These are phyloP conservation scores for Pseudogymnoascus sp. DNA, from an alignment of 2,329 filamentous ascomycete genomes.

Conservation along the genomic window DNA sequence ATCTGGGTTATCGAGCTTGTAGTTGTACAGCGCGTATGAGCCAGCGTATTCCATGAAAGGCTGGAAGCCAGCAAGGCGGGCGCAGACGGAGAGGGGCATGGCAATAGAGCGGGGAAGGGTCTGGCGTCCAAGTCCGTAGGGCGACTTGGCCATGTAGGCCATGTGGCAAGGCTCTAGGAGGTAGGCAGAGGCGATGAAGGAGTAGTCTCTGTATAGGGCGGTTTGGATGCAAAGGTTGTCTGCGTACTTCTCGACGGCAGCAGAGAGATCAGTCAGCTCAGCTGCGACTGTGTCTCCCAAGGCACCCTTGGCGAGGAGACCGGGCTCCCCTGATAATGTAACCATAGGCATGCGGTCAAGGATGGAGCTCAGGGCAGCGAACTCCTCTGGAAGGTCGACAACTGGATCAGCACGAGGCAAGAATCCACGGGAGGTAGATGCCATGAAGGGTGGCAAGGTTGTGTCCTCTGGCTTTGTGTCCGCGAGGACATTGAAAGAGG, in stretches of 20 bases:
- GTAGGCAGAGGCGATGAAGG: conserved; percentile 82
- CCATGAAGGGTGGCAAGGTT: conserved; percentile 67
- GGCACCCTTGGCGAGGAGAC: conserved; percentile 64
- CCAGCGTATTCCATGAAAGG: conserved; percentile 85
- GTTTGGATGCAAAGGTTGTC: conserved; percentile 73
- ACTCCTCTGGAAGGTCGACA: conserved; percentile 60
- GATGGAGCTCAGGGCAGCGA: conserved; percentile 63
- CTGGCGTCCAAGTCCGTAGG: conserved; percentile 70
- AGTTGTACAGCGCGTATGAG: conserved; percentile 62
- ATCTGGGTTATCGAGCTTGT: conserved; percentile 49
- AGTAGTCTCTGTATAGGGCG: conserved; percentile 84
- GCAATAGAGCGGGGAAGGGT: conserved; percentile 66
- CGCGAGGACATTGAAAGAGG: conserved; percentile 50
- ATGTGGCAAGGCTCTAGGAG: conserved; percentile 86
- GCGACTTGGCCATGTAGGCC: conserved; percentile 58
- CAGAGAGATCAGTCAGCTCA: conserved; percentile 71
- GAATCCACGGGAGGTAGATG: conserved; percentile 67
- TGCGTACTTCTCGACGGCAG: conserved; percentile 61
- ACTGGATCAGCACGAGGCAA: conserved; percentile 59
- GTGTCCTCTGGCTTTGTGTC: conserved; percentile 55
- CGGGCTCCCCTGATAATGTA: conserved; percentile 63
- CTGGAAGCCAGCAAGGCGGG: conserved; percentile 72
- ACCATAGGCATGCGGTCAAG: conserved; percentile 72
- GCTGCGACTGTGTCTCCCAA: conserved; percentile 67
- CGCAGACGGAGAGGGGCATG: conserved; percentile 74